Conservation (phyloP, 2,329 filamentous ascomycete genomes). For the Nothophoma quercina region DNA sequence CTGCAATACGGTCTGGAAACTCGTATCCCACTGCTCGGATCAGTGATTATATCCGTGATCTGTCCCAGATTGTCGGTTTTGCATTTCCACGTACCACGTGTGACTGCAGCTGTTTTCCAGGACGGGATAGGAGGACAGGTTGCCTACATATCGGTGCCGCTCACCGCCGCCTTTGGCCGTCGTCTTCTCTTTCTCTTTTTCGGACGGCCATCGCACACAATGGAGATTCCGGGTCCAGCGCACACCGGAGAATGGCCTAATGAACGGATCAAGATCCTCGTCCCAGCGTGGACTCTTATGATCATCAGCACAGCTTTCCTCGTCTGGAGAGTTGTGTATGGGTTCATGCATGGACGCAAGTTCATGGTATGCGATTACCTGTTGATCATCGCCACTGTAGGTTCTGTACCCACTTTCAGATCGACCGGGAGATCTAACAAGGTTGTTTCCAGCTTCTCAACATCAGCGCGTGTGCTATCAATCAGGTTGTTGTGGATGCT, state of each 20-base stretch:
- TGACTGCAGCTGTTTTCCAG: not conserved
- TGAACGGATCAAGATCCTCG: slow-evolving; percentile 28
- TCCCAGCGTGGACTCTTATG: slow-evolving; percentile 28
- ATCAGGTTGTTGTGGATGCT: slow-evolving; percentile 25
- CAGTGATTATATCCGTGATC: slow-evolving; percentile 3
- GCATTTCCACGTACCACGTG: slow-evolving; percentile 1
- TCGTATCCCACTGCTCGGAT: slow-evolving; percentile 6
- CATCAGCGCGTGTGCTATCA: slow-evolving; percentile 21
- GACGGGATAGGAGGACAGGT: not conserved
- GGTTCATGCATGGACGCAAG: slow-evolving; percentile 25
- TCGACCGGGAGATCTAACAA: slow-evolving; percentile 12
- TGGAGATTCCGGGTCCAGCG: slow-evolving; percentile 15
- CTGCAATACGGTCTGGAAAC: slow-evolving; percentile 7
- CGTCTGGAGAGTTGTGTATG: slow-evolving; percentile 36
- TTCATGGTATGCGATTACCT: slow-evolving; percentile 38
- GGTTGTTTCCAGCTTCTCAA: slow-evolving; percentile 23
- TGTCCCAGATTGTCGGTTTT: not conserved
- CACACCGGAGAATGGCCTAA: slow-evolving; percentile 38
- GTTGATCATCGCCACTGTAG: slow-evolving; percentile 36
- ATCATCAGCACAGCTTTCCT: slow-evolving; percentile 33
- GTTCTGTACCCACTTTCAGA: slow-evolving; percentile 14
- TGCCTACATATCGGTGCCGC: slow-evolving; percentile 11
- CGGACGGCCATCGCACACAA: slow-evolving; percentile 8
- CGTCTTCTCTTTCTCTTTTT: slow-evolving; percentile 2
- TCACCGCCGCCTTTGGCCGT: not conserved